Percentiles rank a stretch among this genome's conserved stretches.
phyloP scores from a whole-genome alignment of 1,284 basidiomycete genomes.

The Albatrellus sp. region DNA sequence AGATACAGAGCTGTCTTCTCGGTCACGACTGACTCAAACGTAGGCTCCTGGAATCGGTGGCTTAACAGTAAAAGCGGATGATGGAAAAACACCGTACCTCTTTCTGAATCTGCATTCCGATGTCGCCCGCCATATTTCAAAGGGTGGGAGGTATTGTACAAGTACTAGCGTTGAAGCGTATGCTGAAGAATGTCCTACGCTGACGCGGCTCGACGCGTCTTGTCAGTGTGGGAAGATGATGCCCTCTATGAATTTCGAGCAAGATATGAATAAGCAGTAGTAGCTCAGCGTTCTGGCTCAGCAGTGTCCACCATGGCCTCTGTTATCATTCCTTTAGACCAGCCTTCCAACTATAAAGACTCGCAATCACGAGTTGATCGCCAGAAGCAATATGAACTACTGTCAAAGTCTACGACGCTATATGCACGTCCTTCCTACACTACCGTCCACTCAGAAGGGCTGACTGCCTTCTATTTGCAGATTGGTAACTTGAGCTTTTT shows the following conservation, averaged over 20 bases:
- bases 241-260: slow-evolving; percentile 2
- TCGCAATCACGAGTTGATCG: slow-evolving; percentile 72
- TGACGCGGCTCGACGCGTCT: slow-evolving; percentile 38
- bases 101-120: slow-evolving; percentile 76
- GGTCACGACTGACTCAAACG: slow-evolving; percentile 75
- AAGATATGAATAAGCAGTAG: no score
- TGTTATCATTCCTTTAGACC: slow-evolving; percentile 75
- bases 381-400: slow-evolving; percentile 54
- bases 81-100: slow-evolving; percentile 39
- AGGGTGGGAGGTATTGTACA: background rate
- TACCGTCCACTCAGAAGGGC: background rate
- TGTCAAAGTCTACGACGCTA: slow-evolving; percentile 63
- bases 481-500: slow-evolving; percentile 96
- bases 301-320: slow-evolving; percentile 57
- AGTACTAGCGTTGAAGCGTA: background rate
- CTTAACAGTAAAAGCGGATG: slow-evolving; percentile 4
- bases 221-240: slow-evolving; percentile 7
- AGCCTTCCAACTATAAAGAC: slow-evolving; percentile 92
- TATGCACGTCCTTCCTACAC: slow-evolving; percentile 39
- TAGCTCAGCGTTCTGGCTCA: background rate
- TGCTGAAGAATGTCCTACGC: slow-evolving; percentile 18
- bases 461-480: slow-evolving; percentile 24
- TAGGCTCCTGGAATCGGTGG: slow-evolving; percentile 58
- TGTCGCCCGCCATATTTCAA: slow-evolving; percentile 51
- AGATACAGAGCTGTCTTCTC: slow-evolving; percentile 82